Base-by-base conservation (phyloP, 345 rosid genomes). In the Reutealis trisperma region DNA sequence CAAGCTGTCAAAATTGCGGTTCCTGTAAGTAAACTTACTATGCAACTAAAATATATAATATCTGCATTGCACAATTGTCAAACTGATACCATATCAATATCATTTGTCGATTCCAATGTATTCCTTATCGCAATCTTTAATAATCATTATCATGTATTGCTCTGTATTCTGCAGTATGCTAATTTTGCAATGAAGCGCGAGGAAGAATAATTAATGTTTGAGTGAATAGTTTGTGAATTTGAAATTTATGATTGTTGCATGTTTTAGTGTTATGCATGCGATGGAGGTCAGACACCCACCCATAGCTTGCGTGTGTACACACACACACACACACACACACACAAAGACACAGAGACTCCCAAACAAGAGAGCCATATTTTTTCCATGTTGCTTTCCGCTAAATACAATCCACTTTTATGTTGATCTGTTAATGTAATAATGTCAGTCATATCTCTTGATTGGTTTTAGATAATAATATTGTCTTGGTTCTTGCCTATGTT, bases 1-100 rank as follows among this genome's bases (percentile, higher is more conserved):
- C 54, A 96, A 86, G 81, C 90, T 96, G 73, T 90, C 98, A 57
- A 96, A 92, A 81, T 84, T 96, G 79, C 87, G 99, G 41, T 96
- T 96, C 84, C 96, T 96, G 98, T 96, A 84, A 92, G 98, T 86
- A 77, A 41, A 55, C 5, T 72, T 80, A 8, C 71, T 61, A 59
- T 70, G 60, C 14, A 13, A 27, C 45, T 32, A 34, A 54, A 64
- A 37, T 52, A 54, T 22, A 0, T 22, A 62, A 54, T 41, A 57
- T 44, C 41, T 59, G 30, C n/a, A 30, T 2, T 58, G 30, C 30
- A 2, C 52, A 58, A 22, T 16, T 66, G 54, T 16, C 45, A 5
- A 42, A 67, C 13, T 13, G 25, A n/a, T 52, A 41, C 64, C 8
- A 19, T 57, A 24, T 25, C 47, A 37, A 41, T 10, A n/a, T 66